Evolutionary conservation across 208 protist genomes (phyloP), one percentile per base, ranked within the genome.

Genomic region (Eutreptiella sp.): DNA sequence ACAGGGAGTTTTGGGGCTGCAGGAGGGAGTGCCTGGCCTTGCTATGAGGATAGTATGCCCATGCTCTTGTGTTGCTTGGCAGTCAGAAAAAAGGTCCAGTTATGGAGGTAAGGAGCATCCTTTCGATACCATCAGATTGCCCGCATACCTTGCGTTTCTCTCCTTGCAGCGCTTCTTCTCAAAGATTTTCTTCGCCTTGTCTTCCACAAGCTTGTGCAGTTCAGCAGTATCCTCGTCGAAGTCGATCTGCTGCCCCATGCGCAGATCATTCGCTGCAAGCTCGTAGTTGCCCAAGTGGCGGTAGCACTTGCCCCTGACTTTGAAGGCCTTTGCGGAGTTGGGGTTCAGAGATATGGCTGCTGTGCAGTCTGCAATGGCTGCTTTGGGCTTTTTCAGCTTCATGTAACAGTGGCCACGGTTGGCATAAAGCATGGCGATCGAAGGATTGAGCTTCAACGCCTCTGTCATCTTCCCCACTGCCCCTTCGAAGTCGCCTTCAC

Each of bases 341-440:
- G 78, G 73, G 53, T 86, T 86, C 32, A 80, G 52, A 19, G 28
- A 24, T 2, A 88, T 66, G 2, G 83, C 78, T 4, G 68, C 58
- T 65, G 66, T 76, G 34, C 78, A 76, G 55, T 86, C 78, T 23
- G 75, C 74, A 35, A 88, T 53, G 1, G 80, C 83, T 21, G 78
- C 77, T 3, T 42, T 42, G 1, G 76, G 78, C 26, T 65, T 71
- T 53, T 68, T 71, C 32, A 60, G 50, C 23, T 84, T 58, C 1
- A 88, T 72, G 35, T 80, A 53, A 46, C 81, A 86, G 39, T 74
- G 58, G 11, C 72, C 66, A 24, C 80, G 80, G 21, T 83, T 53
- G 16, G 78, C 75, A 77, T 80, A 88, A 71, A 83, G 83, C 73
- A 84, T 83, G 38, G 80, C 83, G 46, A 77, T 85, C 42, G 42